Conservation (phyloP, 2,329 filamentous ascomycete species). For the Chaetomium sp. region DNA sequence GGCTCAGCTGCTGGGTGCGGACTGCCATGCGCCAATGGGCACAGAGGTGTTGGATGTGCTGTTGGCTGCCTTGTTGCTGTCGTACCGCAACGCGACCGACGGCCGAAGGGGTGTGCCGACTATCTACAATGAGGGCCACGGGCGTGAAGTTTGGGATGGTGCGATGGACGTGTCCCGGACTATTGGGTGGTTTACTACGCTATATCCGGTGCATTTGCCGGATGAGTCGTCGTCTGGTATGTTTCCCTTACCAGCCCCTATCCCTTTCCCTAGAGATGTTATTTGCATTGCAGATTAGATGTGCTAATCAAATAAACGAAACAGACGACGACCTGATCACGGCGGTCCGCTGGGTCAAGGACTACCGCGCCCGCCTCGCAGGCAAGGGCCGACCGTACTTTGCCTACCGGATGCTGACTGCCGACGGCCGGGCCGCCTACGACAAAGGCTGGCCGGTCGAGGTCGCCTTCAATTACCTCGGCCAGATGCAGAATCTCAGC, state of each 20-base stretch:
- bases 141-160: constrained; percentile 31
- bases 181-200: constrained; percentile 42
- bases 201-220: constrained; percentile 29
- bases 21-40: constrained; percentile 26
- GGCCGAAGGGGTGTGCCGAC: constrained; percentile 27
- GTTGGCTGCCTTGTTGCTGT: constrained; percentile 28
- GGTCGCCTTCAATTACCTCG: constrained; percentile 44
- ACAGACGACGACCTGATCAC: constrained; percentile 16
- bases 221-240: constrained; percentile 9
- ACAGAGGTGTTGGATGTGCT: constrained; percentile 36
- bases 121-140: constrained; percentile 38
- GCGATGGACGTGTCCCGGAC: constrained; percentile 33
- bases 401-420: constrained; percentile 30
- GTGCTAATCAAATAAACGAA: neutral
- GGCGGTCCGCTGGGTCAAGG: constrained; percentile 28
- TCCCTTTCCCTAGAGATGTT: too few relatives aligned
- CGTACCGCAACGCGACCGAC: constrained; percentile 29
- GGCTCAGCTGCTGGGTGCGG: constrained; percentile 32
- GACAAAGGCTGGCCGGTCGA: constrained; percentile 35
- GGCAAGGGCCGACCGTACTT: constrained; percentile 36
- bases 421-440: constrained; percentile 29
- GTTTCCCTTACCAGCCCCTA: too few relatives aligned
- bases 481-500: constrained; percentile 39
- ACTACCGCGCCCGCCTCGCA: constrained; percentile 29
- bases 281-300: neutral